These are phyloP conservation scores for Exophiala oligosperma DNA, from an alignment of 2,329 filamentous ascomycete genomes.

Conservation along the genomic window DNA sequence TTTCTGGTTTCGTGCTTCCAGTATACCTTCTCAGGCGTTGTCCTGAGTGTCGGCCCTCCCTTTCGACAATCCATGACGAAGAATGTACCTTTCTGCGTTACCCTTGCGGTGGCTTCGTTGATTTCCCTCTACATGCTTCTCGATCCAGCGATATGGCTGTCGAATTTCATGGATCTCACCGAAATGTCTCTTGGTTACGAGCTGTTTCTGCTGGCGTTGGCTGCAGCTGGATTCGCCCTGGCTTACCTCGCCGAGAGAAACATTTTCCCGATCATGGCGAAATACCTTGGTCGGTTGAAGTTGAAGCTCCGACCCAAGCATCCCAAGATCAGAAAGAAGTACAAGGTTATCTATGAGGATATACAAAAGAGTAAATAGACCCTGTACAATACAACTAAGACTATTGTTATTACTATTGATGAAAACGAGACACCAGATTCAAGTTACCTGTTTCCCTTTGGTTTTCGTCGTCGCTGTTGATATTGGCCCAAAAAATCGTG, in stretches of 20 bases:
- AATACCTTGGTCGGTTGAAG: constrained; percentile 63
- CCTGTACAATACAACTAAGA: constrained; percentile 31
- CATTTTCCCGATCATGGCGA: constrained; percentile 69
- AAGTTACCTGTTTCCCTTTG: no score
- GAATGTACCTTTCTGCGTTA: constrained; percentile 84
- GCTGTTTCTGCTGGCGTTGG: constrained; percentile 69
- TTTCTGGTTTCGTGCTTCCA: constrained; percentile 93
- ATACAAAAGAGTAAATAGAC: constrained; percentile 46
- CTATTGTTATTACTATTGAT: background rate
- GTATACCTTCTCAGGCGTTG: constrained; percentile 86
- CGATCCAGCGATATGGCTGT: constrained; percentile 68
- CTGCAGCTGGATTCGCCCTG: constrained; percentile 64
- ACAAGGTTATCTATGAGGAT: constrained; percentile 75
- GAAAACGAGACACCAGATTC: constrained; percentile 4
- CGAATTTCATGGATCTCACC: constrained; percentile 81
- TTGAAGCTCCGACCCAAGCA: constrained; percentile 55
- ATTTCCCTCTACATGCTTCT: constrained; percentile 80
- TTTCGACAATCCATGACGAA: constrained; percentile 78
- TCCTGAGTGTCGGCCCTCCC: constrained; percentile 86
- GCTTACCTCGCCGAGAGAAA: constrained; percentile 72
- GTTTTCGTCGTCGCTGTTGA: no score
- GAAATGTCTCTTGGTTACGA: constrained; percentile 72
- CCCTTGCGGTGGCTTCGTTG: constrained; percentile 67
- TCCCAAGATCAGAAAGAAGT: constrained; percentile 79
- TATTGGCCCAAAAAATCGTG: background rate